A percentile compares a stretch with the other conserved stretches of the same genome.
Evolutionary conservation across 805 yeast genomes (phyloP).

Genomic region (Pichia sporocuriosa): DNA sequence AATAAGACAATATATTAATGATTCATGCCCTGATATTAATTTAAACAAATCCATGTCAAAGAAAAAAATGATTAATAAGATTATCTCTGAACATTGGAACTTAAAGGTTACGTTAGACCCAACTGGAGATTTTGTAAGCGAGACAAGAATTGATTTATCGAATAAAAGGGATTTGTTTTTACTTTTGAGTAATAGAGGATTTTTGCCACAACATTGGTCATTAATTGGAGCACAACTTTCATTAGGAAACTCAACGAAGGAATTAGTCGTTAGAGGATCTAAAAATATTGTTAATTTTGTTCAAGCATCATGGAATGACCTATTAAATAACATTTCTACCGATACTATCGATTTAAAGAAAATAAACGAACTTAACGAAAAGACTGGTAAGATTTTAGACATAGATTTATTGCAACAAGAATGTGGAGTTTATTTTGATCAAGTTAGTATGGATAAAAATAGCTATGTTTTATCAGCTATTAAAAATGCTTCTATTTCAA

Average conservation of each 20-base stretch:
- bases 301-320: conserved; percentile 29
- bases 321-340: conserved; percentile 24
- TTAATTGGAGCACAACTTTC: conserved; percentile 30
- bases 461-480: conserved; percentile 27
- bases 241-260: conserved; percentile 21
- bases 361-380: conserved; percentile 16
- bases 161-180: conserved; percentile 28
- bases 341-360: conserved; percentile 18
- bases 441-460: conserved; percentile 15
- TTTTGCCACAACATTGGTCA: conserved; percentile 30
- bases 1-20: conserved; percentile 17
- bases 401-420: conserved; percentile 19
- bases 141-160: conserved; percentile 22
- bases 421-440: conserved; percentile 30
- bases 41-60: conserved; percentile 14
- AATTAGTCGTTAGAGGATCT: conserved; percentile 26
- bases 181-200: conserved; percentile 28
- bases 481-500: conserved; percentile 17
- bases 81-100: conserved; percentile 24
- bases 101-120: conserved; percentile 14
- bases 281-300: conserved; percentile 26
- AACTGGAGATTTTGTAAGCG: conserved; percentile 10
- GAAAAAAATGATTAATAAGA: conserved; percentile 16
- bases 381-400: conserved; percentile 19
- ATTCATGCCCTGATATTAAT: conserved; percentile 6